These are phyloP conservation scores for Didymella segeticola DNA, from an alignment of 2,329 filamentous ascomycete genomes.

Conservation along the genomic window DNA sequence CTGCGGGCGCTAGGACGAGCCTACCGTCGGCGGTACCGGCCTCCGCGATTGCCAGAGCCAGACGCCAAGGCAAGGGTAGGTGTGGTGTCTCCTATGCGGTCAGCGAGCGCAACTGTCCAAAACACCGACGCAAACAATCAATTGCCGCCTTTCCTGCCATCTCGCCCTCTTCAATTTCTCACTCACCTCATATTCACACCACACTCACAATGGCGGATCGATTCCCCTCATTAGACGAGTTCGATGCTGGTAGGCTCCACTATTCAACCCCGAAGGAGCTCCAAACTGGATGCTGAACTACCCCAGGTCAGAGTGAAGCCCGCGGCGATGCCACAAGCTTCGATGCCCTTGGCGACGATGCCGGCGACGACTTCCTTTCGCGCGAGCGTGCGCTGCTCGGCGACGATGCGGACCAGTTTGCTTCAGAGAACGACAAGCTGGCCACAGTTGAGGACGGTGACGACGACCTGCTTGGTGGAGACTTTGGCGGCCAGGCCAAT, in stretches of 20 bases:
- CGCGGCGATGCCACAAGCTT: constrained; percentile 56
- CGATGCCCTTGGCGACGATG: constrained; percentile 62
- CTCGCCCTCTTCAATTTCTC: neutral
- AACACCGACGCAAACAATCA: constrained; percentile 24
- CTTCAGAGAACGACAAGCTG: constrained; percentile 73
- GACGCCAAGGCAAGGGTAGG: too few species aligned
- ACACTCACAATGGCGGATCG: constrained; percentile 56
- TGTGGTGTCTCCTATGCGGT: constrained; percentile 13
- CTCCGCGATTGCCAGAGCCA: constrained; percentile 9
- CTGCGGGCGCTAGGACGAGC: constrained; percentile 29
- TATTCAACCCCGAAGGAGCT: constrained; percentile 29
- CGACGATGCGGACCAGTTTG: constrained; percentile 91
- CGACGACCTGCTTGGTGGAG: constrained; percentile 74
- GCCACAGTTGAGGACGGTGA: constrained; percentile 68
- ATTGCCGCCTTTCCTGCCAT: constrained; percentile 21
- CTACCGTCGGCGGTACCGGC: constrained; percentile 28
- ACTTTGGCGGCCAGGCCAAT: constrained; percentile 52
- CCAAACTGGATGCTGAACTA: constrained; percentile 31
- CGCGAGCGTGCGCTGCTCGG: constrained; percentile 90
- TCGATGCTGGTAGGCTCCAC: constrained; percentile 56
- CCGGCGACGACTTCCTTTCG: constrained; percentile 83
- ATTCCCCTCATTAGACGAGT: constrained; percentile 61
- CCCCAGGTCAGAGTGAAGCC: constrained; percentile 71
- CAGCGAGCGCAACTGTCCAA: constrained; percentile 16
- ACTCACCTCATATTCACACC: neutral